Conservation (phyloP, 768 basidiomycete species). For the Naematelia aurantialba region DNA sequence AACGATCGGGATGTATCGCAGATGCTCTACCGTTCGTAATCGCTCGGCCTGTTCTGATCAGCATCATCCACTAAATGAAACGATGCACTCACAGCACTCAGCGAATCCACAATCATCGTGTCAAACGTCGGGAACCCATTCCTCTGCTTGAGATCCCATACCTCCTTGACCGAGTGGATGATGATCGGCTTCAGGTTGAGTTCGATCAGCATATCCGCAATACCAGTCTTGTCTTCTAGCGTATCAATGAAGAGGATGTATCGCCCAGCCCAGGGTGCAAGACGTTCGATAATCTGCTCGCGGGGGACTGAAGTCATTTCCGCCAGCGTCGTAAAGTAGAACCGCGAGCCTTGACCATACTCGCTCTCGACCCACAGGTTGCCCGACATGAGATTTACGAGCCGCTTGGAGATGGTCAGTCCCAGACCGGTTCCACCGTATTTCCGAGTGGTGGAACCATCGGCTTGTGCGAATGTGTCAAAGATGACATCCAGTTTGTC, state of each 20-base stretch:
- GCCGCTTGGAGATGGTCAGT: constrained; percentile 92
- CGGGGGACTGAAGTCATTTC: constrained; percentile 36
- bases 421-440: constrained; percentile 97
- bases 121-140: constrained; percentile 83
- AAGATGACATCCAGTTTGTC: constrained; percentile 98
- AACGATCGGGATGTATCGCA: constrained; percentile 94
- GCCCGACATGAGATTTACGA: constrained; percentile 95
- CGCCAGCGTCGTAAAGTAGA: constrained; percentile 78
- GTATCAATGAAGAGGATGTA: constrained; percentile 92
- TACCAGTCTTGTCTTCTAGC: constrained; percentile 66
- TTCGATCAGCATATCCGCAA: constrained; percentile 70
- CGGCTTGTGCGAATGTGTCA: constrained; percentile 98
- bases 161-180: constrained; percentile 72
- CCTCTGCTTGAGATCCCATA: constrained; percentile 55
- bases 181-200: constrained; percentile 74
- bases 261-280: constrained; percentile 70
- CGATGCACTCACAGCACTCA: constrained; percentile 64
- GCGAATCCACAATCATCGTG: constrained; percentile 89
- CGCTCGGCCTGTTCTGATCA: constrained; percentile 65
- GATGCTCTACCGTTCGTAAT: constrained; percentile 84
- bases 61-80: background rate
- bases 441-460: constrained; percentile 97
- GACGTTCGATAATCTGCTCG: constrained; percentile 43
- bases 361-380: constrained; percentile 99
- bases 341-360: constrained; percentile 71